Evolutionary conservation across 1,284 basidiomycete genomes (phyloP), one percentile per base, ranked within the genome.

Genomic region (Tremellales sp.): DNA sequence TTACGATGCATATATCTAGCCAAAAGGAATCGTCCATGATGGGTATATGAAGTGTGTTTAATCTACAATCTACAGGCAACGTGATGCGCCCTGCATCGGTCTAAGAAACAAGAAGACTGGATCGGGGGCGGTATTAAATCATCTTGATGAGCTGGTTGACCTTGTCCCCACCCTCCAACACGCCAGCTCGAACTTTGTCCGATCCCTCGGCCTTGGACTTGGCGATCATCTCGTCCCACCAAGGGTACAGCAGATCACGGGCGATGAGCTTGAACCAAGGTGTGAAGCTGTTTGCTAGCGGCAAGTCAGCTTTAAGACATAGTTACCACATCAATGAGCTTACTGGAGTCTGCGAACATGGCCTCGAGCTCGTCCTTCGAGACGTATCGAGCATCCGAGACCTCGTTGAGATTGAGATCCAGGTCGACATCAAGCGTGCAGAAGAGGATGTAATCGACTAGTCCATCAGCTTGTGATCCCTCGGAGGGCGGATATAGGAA

Each of bases 251-350:
- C 75, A 97, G 97, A 69, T 96, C 89, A 7, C 92, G 83, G 1
- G 91, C 92, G 65, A 99, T 98, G 36, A 99, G 83, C 72, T 92
- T 91, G 83, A 99, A 99, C 96, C 96, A 99, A 0, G 96, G 96
- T 3, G 96, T 99, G 74, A 99, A 98, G 0, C 82, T 82, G 67
- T 88, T 87, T 39, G 77, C 90, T 94, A 43, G 24, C 40, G 49
- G 53, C 24, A 31, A 43, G 42, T 59, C 39, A 62, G 54, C 29
- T 19, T 27, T 15, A 26, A 37, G 19, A 33, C 29, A 33, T 10
- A n/a, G 29, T 33, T n/a, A 33, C 29, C n/a, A 33, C n/a, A 33
- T 8, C n/a, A n/a, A n/a, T 33, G 29, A 8, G n/a, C 11, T 12
- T 39, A 19, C 10, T 39, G 10, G 10, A 19, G 86, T 79, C 24